Conservation (phyloP, 177 flowering plant species). For the Tripterygium wilfordii region DNA sequence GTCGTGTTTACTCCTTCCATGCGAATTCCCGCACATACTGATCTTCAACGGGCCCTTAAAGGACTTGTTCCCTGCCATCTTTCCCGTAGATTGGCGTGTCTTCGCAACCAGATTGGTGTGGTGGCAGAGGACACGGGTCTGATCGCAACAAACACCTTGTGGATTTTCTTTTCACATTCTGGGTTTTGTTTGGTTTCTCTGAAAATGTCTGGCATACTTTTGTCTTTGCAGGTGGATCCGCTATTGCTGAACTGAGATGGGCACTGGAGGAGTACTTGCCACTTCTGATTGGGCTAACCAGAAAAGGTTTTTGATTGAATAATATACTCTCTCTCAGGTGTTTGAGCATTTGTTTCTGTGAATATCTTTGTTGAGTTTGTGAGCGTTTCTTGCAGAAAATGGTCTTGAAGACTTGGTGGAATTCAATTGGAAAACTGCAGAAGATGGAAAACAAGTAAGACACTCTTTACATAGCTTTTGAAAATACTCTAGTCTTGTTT, state of each 20-base stretch:
- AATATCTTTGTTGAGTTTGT: no score
- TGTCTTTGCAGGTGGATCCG: slow-evolving; percentile 54
- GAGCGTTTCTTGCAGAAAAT: slow-evolving; percentile 31
- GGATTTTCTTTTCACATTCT: neutral
- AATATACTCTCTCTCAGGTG: no score
- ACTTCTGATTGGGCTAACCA: slow-evolving; percentile 61
- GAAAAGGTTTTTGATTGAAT: no score
- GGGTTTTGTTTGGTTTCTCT: neutral
- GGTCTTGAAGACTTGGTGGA: slow-evolving; percentile 57
- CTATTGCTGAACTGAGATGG: slow-evolving; percentile 45
- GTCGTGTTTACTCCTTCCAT: slow-evolving; percentile 58
- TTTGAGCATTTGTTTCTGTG: no score
- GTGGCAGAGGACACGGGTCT: slow-evolving; percentile 68
- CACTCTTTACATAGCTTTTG: neutral
- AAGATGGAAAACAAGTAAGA: slow-evolving; percentile 50
- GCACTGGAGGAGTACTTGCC: slow-evolving; percentile 77
- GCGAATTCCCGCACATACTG: slow-evolving; percentile 51
- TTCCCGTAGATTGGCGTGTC: slow-evolving; percentile 32
- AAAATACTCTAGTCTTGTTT: no score
- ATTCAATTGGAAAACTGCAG: slow-evolving; percentile 72
- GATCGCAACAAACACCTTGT: neutral
- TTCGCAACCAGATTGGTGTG: slow-evolving; percentile 59
- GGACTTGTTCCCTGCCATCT: slow-evolving; percentile 59
- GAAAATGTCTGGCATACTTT: no score
- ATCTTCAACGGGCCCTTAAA: slow-evolving; percentile 47